Conservation (phyloP, 2,329 filamentous ascomycete genomes). For the Penicillium sp. region DNA sequence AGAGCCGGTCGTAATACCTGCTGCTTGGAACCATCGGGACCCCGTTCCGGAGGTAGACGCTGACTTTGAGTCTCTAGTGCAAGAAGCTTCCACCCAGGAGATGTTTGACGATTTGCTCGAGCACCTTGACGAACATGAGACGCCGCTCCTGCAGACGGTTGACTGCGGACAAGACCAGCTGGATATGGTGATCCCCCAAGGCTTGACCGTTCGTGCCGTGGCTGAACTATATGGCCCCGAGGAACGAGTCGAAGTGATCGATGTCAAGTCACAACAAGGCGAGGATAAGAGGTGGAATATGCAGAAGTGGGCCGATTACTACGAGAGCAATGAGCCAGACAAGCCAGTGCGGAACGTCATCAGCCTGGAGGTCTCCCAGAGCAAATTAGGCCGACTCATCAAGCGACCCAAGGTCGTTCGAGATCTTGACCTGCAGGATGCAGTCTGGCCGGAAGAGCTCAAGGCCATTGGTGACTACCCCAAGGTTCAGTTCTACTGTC, state of each 20-base stretch:
- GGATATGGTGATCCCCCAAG: constrained; percentile 71
- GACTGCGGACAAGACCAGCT: constrained; percentile 69
- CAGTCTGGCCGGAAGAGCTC: constrained; percentile 58
- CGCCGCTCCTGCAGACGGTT: constrained; percentile 51
- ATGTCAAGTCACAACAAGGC: constrained; percentile 72
- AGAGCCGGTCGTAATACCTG: constrained; percentile 71
- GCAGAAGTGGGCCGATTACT: constrained; percentile 71
- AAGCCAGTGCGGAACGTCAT: constrained; percentile 73
- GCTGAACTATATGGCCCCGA: constrained; percentile 68
- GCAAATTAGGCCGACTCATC: constrained; percentile 66
- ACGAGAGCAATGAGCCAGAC: constrained; percentile 60
- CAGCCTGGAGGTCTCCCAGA: constrained; percentile 71
- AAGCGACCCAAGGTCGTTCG: constrained; percentile 69
- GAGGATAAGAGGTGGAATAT: constrained; percentile 70
- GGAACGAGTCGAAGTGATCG: constrained; percentile 69
- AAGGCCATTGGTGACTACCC: constrained; percentile 63
- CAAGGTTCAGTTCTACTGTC: constrained; percentile 70
- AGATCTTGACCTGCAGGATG: constrained; percentile 62
- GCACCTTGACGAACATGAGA: constrained; percentile 35
- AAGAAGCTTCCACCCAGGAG: constrained; percentile 46
- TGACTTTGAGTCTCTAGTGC: constrained; percentile 38
- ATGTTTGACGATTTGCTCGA: constrained; percentile 50
- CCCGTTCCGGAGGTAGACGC: constrained; percentile 38
- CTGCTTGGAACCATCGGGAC: constrained; percentile 63
- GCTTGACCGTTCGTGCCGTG: constrained; percentile 67